These are phyloP conservation scores for Protomyces arabidopsidicola DNA, from an alignment of 1,139 yeast genomes.

Conservation along the genomic window DNA sequence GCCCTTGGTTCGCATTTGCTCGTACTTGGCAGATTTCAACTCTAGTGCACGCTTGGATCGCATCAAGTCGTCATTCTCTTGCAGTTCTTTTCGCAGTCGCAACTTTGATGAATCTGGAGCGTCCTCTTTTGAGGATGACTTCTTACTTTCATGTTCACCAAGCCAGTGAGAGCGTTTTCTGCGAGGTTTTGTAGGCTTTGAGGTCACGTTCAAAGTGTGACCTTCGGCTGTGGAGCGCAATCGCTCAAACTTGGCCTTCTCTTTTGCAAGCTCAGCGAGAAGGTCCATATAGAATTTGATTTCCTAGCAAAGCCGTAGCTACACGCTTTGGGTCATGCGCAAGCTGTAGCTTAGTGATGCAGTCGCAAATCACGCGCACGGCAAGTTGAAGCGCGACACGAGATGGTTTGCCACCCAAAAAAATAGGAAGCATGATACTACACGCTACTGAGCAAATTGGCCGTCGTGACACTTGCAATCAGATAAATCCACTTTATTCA, in stretches of 20 bases:
- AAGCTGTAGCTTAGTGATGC: too few relatives aligned
- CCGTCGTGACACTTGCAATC: too few relatives aligned
- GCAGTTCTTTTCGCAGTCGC: not conserved
- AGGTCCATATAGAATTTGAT: not conserved
- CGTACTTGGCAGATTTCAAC: conserved; percentile 10
- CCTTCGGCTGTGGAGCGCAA: not conserved
- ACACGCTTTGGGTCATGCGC: too few relatives aligned
- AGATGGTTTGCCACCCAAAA: too few relatives aligned
- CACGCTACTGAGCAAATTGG: too few relatives aligned
- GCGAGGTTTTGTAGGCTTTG: not conserved
- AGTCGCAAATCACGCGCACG: too few relatives aligned
- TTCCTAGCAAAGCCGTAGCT: too few relatives aligned
- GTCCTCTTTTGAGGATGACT: not conserved
- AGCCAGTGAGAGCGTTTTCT: not conserved
- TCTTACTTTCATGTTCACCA: not conserved
- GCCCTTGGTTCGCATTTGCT: conserved; percentile 18
- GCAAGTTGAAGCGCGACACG: too few relatives aligned
- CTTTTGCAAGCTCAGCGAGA: not conserved
- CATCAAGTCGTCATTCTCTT: conserved; percentile 1
- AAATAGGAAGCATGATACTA: too few relatives aligned
- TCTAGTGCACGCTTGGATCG: conserved; percentile 17
- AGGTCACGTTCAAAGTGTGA: not conserved
- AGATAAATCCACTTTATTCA: too few relatives aligned
- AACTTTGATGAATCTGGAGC: not conserved
- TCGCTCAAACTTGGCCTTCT: not conserved